Evolutionary conservation across 371 early-diverging fungal species (phyloP), one percentile per base, ranked within the genome.

Genomic region (Blastocladiella emersonii): DNA sequence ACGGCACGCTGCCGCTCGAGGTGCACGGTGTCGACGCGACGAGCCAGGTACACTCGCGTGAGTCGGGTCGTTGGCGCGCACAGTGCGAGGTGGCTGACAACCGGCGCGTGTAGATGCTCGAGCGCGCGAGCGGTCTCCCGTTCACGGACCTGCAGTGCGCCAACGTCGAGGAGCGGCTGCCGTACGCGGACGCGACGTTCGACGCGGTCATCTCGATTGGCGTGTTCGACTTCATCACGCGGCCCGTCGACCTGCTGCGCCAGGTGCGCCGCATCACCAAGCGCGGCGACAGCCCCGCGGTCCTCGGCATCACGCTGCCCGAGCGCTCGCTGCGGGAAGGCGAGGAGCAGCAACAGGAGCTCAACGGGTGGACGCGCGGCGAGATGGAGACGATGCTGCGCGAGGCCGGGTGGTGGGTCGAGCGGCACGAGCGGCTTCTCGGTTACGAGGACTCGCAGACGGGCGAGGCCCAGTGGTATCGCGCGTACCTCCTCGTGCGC

Each of bases 391-490:
- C 34, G 30, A 19, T 70, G 37, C 51, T 69, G 6, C 55, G 43
- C 0, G 13, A 27, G 15, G 41, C 53, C 10, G 72, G 70, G 25
- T 68, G 64, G 55, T 48, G 55, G 48, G 56, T 74, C 39, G 49
- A 63, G 55, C 68, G 69, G 27, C 65, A 67, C 34, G 71, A 69
- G 48, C 45, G 57, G 34, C 21, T 71, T 48, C 60, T 67, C 25
- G 74, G 74, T 32, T 74, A 74, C 60, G 45, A 62, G 57, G 74
- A 74, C 57, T 74, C 74, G 27, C 62, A 67, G 55, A 55, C 69
- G 23, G 66, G 64, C 21, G 60, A 48, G 32, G n/a, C 59, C 19
- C 48, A 48, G 2, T 34, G 53, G 6, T 72, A 70, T 45, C 66
- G 66, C 48, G 66, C 66, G 3, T 63, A 41, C 13, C 49, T 68